Evolutionary conservation across 345 rosid species (phyloP).

Genomic region (Geranium brycei): DNA sequence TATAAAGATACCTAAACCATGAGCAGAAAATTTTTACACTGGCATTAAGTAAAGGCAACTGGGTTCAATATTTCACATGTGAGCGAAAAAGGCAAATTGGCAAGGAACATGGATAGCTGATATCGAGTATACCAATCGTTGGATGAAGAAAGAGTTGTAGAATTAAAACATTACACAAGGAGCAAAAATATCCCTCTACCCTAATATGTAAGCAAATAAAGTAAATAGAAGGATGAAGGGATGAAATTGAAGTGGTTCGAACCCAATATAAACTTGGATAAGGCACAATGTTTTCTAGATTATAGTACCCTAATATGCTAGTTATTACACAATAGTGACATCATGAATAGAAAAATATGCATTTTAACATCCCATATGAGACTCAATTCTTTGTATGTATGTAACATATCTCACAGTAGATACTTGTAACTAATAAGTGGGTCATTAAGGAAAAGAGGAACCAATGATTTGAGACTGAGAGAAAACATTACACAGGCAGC

Average conservation of each 20-base stretch:
- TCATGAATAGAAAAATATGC: not conserved
- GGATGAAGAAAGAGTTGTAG: not conserved
- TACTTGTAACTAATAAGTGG: no score
- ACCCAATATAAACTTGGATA: not conserved
- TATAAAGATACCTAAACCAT: not conserved
- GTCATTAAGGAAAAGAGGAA: not conserved
- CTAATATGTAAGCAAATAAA: not conserved
- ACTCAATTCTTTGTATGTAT: not conserved
- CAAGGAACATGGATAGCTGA: not conserved
- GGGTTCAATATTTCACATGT: not conserved
- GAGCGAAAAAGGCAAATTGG: not conserved
- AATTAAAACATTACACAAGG: not conserved
- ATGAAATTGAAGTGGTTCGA: not conserved
- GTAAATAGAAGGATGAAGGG: not conserved
- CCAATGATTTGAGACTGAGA: not conserved
- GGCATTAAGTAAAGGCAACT: not conserved
- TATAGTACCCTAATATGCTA: no score
- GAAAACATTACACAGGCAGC: not conserved
- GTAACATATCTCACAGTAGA: no score
- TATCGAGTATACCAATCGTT: not conserved
- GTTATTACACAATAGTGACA: no score
- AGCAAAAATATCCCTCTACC: not conserved
- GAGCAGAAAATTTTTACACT: not conserved
- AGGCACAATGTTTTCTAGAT: not conserved
- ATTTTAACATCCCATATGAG: not conserved